phyloP scores from a whole-genome alignment of 495 filamentous ascomycete genomes.

The Aspergillus biplanus region DNA sequence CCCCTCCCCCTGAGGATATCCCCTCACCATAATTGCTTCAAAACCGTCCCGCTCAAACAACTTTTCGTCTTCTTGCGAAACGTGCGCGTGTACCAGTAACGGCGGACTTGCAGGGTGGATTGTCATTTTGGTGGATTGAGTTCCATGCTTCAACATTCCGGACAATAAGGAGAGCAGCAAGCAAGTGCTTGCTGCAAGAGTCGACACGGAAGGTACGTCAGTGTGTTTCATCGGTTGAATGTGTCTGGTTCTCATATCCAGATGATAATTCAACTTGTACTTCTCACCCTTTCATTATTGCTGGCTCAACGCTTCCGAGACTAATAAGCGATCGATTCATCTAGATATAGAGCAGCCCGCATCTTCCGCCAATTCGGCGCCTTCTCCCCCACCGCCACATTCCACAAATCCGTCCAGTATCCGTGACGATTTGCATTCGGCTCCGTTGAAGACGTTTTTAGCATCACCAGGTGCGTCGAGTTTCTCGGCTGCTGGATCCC shows the following conservation, averaged over 20 bases:
- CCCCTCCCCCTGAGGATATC: constrained; percentile 27
- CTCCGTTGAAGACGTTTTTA: constrained; percentile 38
- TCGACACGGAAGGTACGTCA: constrained; percentile 54
- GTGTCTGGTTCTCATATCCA: constrained; percentile 9
- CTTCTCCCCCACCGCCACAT: constrained; percentile 40
- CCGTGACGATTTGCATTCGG: constrained; percentile 39
- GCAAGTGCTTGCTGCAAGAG: constrained; percentile 59
- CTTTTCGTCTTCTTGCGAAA: constrained; percentile 16
- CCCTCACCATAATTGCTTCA: constrained; percentile 12
- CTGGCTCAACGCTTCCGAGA: constrained; percentile 6
- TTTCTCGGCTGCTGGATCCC: constrained; percentile 42
- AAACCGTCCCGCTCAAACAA: constrained; percentile 17
- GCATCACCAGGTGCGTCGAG: constrained; percentile 46
- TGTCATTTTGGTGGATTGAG: constrained; percentile 32
- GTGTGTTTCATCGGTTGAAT: constrained; percentile 20
- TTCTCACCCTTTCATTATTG: constrained; percentile 16
- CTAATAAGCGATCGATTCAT: constrained; percentile 25
- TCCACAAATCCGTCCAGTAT: constrained; percentile 33
- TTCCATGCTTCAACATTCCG: constrained; percentile 59
- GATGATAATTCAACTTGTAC: constrained; percentile 14
- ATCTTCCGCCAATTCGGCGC: constrained; percentile 47
- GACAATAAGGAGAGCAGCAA: constrained; percentile 58
- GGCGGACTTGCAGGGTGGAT: constrained; percentile 36
- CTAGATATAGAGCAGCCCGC: constrained; percentile 48
- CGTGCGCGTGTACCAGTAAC: constrained; percentile 29